Base-by-base conservation (phyloP, 495 filamentous ascomycete genomes). In the Talaromyces stipitatus region DNA sequence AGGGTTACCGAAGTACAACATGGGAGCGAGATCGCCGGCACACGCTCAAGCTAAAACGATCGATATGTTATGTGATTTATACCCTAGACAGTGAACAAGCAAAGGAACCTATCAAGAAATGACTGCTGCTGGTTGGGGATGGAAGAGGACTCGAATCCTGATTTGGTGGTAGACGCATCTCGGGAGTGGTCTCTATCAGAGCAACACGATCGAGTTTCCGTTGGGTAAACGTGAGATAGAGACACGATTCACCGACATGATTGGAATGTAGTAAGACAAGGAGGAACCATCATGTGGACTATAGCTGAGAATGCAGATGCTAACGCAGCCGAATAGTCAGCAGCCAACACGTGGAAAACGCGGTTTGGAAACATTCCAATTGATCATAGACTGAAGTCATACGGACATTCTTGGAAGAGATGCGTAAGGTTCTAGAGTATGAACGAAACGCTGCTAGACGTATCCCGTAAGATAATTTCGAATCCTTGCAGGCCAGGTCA, bases 341-440 rank as follows among this genome's bases (percentile, higher is more conserved):
- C 30, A 33, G 6, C 24, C 45, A 26, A 51, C 48, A 51, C 26
- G 48, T 51, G 48, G 48, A 51, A 51, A 51, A 51, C 48, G 48
- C 48, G 48, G 24, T 51, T 16, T 18, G 23, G 20, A 24, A 51
- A 29, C 48, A 51, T 51, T 51, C 48, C 48, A 51, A 23, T 28
- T 50, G 22, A 30, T 51, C 16, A 20, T 18, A 28, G 48, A 18
- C 6, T 28, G 22, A n/a, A 48, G 45, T 26, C 24, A 24, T 48
- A 26, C 50, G 5, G 28, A 52, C 50, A 32, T 32, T 32, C 51
- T 9, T 38, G 29, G 28, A 22, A 32, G 8, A 20, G 36, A 18
- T 41, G 36, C n/a, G 4, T 41, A 41, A 7, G 18, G n/a, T 16
- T 18, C n/a, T 41, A 9, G 6, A 41, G n/a, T 18, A 41, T 8